phyloP scores from a whole-genome alignment of 768 basidiomycete species.

The Suillus lakei region DNA sequence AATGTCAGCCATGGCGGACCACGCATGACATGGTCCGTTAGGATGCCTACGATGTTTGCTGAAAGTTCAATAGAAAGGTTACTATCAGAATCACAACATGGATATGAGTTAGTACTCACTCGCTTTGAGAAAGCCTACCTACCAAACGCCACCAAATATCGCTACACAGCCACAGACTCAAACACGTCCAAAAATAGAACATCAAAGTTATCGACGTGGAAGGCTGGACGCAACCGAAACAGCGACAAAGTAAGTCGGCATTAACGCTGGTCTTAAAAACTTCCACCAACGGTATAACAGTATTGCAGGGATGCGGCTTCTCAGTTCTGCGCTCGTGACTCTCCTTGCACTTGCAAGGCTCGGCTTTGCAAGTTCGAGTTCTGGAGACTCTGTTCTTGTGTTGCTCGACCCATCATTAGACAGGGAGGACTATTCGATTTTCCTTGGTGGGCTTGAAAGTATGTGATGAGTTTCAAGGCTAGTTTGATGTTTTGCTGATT shows the following conservation, averaged over 20 bases:
- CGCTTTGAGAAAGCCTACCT: no score
- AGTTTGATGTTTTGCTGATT: not conserved
- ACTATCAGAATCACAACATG: not conserved
- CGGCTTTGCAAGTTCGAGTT: conserved; percentile 68
- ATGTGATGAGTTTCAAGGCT: conserved; percentile 18
- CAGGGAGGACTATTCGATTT: conserved; percentile 74
- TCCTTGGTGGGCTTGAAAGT: conserved; percentile 84
- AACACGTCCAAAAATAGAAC: conserved; percentile 21
- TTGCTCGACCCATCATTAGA: conserved; percentile 76
- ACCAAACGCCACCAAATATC: not conserved
- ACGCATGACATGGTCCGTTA: not conserved
- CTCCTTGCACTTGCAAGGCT: conserved; percentile 32
- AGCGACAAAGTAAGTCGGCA: not conserved
- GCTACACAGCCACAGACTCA: conserved; percentile 22
- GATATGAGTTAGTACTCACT: no score
- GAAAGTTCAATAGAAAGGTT: not conserved
- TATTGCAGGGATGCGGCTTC: conserved; percentile 30
- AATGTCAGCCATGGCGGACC: not conserved
- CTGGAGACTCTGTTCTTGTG: conserved; percentile 83
- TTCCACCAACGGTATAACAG: not conserved
- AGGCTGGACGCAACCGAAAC: conserved; percentile 5
- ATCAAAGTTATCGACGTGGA: conserved; percentile 25
- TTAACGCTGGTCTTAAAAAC: not conserved
- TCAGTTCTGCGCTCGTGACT: conserved; percentile 31
- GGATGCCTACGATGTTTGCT: not conserved